phyloP scores from a whole-genome alignment of 2,329 filamentous ascomycete genomes.

The Fusarium sambucinum region DNA sequence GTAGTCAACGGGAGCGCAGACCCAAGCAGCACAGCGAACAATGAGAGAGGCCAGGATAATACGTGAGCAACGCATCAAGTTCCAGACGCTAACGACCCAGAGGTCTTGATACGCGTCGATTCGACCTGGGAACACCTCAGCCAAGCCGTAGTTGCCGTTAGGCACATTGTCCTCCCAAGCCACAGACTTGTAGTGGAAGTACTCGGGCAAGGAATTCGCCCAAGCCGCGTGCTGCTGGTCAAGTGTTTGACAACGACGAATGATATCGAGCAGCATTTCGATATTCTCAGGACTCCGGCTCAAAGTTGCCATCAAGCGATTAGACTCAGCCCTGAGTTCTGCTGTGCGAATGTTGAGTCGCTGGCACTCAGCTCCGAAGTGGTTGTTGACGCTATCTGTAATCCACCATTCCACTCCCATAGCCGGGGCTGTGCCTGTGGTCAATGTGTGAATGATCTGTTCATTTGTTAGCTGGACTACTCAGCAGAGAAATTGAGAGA shows the following conservation, averaged over 20 bases:
- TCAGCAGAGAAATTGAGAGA: not conserved
- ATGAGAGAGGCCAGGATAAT: constrained; percentile 67
- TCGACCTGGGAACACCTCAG: constrained; percentile 70
- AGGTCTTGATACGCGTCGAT: constrained; percentile 71
- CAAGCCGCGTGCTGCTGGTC: constrained; percentile 66
- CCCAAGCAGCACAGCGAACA: constrained; percentile 71
- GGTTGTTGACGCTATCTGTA: constrained; percentile 63
- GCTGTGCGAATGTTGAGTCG: constrained; percentile 65
- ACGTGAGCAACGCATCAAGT: constrained; percentile 65
- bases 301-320: constrained; percentile 61
- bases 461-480: constrained; percentile 7
- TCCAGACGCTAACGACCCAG: constrained; percentile 70
- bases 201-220: constrained; percentile 62
- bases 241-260: constrained; percentile 63
- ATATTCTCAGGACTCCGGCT: constrained; percentile 63
- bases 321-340: constrained; percentile 68
- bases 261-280: constrained; percentile 64
- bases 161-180: constrained; percentile 68
- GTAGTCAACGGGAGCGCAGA: constrained; percentile 71
- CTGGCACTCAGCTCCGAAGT: constrained; percentile 62
- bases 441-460: constrained; percentile 70
- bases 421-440: constrained; percentile 63
- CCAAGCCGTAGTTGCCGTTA: constrained; percentile 63
- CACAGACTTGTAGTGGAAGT: constrained; percentile 65
- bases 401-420: constrained; percentile 73